A percentile compares a stretch with the other conserved stretches of the same genome.
These are phyloP conservation scores for Lachnellula hyalina DNA, from an alignment of 2,329 filamentous ascomycete genomes.

Conservation along the genomic window DNA sequence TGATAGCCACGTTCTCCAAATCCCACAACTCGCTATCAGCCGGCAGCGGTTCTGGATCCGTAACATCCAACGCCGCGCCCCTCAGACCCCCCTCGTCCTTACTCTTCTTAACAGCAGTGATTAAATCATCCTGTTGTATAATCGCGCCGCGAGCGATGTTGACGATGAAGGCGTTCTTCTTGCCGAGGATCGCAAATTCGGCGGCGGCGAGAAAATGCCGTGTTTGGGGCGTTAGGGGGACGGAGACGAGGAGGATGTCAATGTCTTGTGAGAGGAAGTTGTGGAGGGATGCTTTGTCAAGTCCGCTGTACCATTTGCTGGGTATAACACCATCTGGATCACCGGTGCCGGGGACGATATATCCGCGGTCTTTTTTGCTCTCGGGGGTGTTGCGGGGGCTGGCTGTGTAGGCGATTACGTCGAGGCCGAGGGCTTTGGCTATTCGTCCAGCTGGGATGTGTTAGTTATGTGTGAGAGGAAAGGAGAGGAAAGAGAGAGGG, in stretches of 20 bases:
- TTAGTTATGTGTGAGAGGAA: conserved; percentile 3
- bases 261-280: conserved; percentile 33
- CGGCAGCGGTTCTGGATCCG: conserved; percentile 62
- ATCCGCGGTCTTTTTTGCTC: conserved; percentile 51
- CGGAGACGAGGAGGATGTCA: conserved; percentile 34
- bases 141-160: conserved; percentile 62
- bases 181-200: conserved; percentile 33
- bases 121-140: conserved; percentile 54
- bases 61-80: conserved; percentile 63
- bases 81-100: conserved; percentile 41
- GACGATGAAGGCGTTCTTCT: conserved; percentile 47
- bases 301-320: conserved; percentile 33
- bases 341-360: conserved; percentile 57
- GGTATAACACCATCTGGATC: conserved; percentile 34
- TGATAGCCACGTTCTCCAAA: conserved; percentile 55
- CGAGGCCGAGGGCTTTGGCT: conserved; percentile 53
- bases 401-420: conserved; percentile 61
- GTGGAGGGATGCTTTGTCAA: conserved; percentile 29
- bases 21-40: conserved; percentile 56
- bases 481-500: background rate
- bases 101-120: conserved; percentile 42
- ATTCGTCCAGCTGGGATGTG: conserved; percentile 38
- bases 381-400: conserved; percentile 52
- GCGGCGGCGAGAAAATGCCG: conserved; percentile 36
- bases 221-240: conserved; percentile 34